Percentiles rank a stretch among this genome's conserved stretches.
phyloP scores from a whole-genome alignment of 2,329 filamentous ascomycete species.

The Trichoderma sp. region DNA sequence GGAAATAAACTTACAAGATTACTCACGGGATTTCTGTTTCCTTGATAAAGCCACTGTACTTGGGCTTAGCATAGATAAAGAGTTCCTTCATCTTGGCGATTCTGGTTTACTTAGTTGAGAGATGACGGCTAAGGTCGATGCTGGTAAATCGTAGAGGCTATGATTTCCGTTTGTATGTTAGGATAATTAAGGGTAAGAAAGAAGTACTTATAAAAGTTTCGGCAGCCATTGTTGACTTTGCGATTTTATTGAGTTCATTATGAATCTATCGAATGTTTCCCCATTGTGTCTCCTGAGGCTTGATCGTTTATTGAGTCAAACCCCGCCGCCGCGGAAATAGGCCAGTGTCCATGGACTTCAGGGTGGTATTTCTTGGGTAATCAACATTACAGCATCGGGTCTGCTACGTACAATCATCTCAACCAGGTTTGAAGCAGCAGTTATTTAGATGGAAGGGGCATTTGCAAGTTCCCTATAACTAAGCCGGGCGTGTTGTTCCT shows the following conservation, averaged over 20 bases:
- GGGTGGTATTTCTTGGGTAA: background rate
- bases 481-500: background rate
- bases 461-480: background rate
- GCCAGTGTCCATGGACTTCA: background rate
- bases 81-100: background rate
- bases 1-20: too few relatives aligned
- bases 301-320: background rate
- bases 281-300: background rate
- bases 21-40: constrained; percentile 4
- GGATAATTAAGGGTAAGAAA: background rate
- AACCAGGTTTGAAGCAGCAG: background rate
- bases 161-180: background rate
- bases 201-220: background rate
- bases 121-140: background rate
- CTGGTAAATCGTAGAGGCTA: background rate
- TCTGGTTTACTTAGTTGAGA: background rate
- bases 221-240: too few relatives aligned
- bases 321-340: background rate
- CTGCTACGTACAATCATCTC: background rate
- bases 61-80: background rate
- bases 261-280: background rate
- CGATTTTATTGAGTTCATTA: background rate
- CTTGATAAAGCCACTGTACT: background rate
- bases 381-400: background rate
- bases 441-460: background rate